Percentiles rank a stretch among this genome's conserved stretches.
Conservation (phyloP, 345 rosid species). For the Brassica carinata region DNA sequence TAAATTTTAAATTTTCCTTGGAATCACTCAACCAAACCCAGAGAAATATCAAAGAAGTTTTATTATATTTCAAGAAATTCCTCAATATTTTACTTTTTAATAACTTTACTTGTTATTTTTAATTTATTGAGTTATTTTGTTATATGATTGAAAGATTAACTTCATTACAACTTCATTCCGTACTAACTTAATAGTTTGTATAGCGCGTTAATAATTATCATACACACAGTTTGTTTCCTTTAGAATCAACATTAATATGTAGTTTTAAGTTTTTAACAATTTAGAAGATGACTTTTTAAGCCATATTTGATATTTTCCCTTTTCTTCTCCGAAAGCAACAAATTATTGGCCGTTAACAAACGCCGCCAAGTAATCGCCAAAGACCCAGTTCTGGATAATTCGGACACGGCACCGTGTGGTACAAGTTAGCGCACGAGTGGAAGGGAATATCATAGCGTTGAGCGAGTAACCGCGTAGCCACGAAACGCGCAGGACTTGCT, state of each 20-base stretch:
- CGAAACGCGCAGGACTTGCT: constrained; percentile 10
- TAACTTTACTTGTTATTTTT: not conserved
- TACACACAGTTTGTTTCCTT: not conserved
- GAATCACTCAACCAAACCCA: constrained; percentile 16
- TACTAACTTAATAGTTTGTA: not conserved
- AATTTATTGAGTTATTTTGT: not conserved
- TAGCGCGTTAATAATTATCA: not conserved
- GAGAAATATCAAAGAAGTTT: not conserved
- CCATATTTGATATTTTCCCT: constrained; percentile 6
- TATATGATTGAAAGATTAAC: not conserved
- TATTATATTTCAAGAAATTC: not conserved
- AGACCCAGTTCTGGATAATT: constrained; percentile 17
- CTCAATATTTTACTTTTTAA: not conserved
- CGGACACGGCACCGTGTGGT: not conserved
- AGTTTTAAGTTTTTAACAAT: not conserved
- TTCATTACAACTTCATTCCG: not conserved
- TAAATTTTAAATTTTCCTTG: not conserved
- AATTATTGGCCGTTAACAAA: constrained; percentile 24
- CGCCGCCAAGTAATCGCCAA: constrained; percentile 34
- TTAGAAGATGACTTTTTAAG: constrained; percentile 12
- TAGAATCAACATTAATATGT: constrained; percentile 8
- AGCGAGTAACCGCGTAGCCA: constrained; percentile 5
- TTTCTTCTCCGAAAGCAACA: constrained; percentile 36
- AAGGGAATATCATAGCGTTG: not conserved
- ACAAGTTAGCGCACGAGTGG: not conserved